Evolutionary conservation across 1,284 basidiomycete genomes (phyloP), one percentile per base, ranked within the genome.

Genomic region (Lignosus rhinocerotis): DNA sequence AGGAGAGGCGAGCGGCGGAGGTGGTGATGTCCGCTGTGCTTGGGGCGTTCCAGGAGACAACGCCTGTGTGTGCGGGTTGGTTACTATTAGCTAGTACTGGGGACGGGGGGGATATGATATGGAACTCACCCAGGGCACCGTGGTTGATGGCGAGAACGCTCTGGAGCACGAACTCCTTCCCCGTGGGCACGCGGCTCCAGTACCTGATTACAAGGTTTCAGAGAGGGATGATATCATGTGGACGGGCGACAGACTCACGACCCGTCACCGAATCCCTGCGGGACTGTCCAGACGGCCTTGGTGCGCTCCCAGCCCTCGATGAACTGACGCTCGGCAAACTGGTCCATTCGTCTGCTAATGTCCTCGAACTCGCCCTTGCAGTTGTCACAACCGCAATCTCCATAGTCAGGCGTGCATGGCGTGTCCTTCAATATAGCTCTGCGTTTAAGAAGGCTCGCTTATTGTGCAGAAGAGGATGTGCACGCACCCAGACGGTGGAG

Each of bases 231-330:
- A 61, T 42, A 8, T 7, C 6, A 21, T 56, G 46, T 19, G 10
- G 44, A 14, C 31, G 11, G 16, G 34, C 33, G 21, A 32, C 14
- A 0, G 73, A 36, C 85, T 69, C 50, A 89, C 85, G 78, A 75
- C 21, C 76, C 76, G 36, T 78, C 78, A 11, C 88, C 88, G 69
- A 92, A 92, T 0, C 80, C 90, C 70, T 92, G 90, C 0, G 89
- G 87, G 0, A 91, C 89, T 1, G 84, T 83, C 90, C 90, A 92
- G 2, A 90, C 78, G 1, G 83, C 78, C 67, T 86, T 84, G 3
- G 78, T 80, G 14, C 81, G 74, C 51, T 84, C 84, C 82, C 87
- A 86, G 5, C 88, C 88, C 45, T 85, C 78, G 47, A 78, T 76
- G 62, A 81, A 77, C 25, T 87, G 72, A 16, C 87, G 77, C 36